phyloP scores from a whole-genome alignment of 2,329 filamentous ascomycete species.

The Ceratocystis cacaofunesta region DNA sequence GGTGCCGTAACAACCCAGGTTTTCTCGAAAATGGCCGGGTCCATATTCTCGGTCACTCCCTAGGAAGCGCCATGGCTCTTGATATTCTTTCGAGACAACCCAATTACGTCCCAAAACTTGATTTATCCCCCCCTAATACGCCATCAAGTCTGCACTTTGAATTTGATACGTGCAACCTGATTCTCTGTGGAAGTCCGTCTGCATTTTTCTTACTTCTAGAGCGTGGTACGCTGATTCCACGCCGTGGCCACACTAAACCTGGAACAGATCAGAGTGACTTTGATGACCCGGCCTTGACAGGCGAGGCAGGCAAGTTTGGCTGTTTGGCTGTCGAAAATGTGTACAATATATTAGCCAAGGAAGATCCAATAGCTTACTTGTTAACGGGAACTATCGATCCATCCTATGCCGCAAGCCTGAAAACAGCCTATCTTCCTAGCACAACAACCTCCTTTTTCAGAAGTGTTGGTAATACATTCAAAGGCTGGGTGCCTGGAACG shows the following conservation, averaged over 20 bases:
- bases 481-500: slow-evolving; percentile 42
- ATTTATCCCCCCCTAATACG: slow-evolving; percentile 27
- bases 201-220: slow-evolving; percentile 89
- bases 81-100: slow-evolving; percentile 86
- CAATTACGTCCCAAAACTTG: slow-evolving; percentile 44
- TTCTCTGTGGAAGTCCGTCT: slow-evolving; percentile 77
- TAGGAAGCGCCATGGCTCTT: slow-evolving; percentile 87
- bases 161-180: slow-evolving; percentile 81
- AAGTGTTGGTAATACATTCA: slow-evolving; percentile 47
- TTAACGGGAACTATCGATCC: slow-evolving; percentile 83
- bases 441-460: slow-evolving; percentile 50
- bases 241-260: slow-evolving; percentile 60
- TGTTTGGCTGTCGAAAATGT: slow-evolving; percentile 91
- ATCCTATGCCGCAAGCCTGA: slow-evolving; percentile 61
- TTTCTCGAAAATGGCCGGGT: slow-evolving; percentile 71
- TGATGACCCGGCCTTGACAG: slow-evolving; percentile 47
- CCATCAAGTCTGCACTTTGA: slow-evolving; percentile 54
- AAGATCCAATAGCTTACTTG: slow-evolving; percentile 72
- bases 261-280: slow-evolving; percentile 52
- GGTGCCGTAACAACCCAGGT: slow-evolving; percentile 84
- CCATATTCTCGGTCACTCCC: slow-evolving; percentile 82
- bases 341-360: slow-evolving; percentile 71
- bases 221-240: slow-evolving; percentile 53
- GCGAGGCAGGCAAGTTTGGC: slow-evolving; percentile 66
- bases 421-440: slow-evolving; percentile 63